Evolutionary conservation across 2,329 filamentous ascomycete genomes (phyloP), one percentile per base, ranked within the genome.

Genomic region (Aspergillus sp.): DNA sequence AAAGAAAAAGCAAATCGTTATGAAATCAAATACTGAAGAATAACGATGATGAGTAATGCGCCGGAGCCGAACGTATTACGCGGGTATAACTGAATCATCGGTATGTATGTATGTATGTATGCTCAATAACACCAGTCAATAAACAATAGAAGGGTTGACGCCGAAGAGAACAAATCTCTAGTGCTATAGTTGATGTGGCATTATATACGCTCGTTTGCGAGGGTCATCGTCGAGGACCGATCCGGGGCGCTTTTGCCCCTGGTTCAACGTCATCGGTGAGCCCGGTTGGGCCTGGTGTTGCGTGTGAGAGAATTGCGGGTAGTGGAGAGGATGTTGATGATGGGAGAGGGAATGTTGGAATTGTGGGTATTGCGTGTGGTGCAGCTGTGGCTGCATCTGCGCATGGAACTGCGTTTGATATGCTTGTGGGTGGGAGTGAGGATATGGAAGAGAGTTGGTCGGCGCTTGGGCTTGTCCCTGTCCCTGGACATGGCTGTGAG

Each of bases 121-220:
- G 17, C 11, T 44, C 21, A 27, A 46, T 31, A 46, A 46, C 19
- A 46, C 21, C 44, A 27, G n/a, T 46, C 44, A 46, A n/a, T n/a
- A 27, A 27, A n/a, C 23, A 46, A 27, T 46, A 27, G 23, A 46
- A 31, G 23, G 14, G 35, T 37, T n/a, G 35, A 37, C 35, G 35
- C 35, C 35, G 35, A 37, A 37, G 35, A 37, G 35, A 37, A 37
- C 35, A 37, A 37, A 37, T 14, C 35, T 37, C 35, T n/a, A 31
- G 19, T 14, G 37, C 37, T 64, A 63, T 57, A 59, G 56, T 46
- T 65, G 57, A 41, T 63, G 63, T 12, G 59, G 61, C 56, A 66
- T 62, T 11, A 66, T 58, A 37, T 61, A 66, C 25, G 62, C 61
- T 23, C 64, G 61, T 41, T 66, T 66, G 27, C 64, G 62, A 3